Evolutionary conservation across 441 rosid genomes (phyloP), one percentile per base, ranked within the genome.

Genomic region (Gossypium schwendimanii): DNA sequence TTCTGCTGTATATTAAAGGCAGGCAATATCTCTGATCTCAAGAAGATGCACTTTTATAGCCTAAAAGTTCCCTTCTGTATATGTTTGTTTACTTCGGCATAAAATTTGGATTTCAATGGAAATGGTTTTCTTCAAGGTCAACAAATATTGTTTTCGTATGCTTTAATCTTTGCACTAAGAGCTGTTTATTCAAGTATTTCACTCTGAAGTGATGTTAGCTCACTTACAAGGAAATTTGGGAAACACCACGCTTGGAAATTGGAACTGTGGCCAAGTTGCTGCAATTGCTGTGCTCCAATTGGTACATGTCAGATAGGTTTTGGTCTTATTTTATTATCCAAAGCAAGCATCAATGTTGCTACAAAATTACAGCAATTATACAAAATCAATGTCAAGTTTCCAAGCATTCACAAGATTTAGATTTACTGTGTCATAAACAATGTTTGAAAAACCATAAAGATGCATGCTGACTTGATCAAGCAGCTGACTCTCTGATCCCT

Each of bases 1-100:
- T 61, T 69, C 71, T 72, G 67, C 73, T 82, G 89, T 81, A 82
- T 71, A 76, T 72, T 50, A 36, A 58, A 69, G 76, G 81, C 63
- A 65, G 75, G 81, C 73, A 26, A 18, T 41, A 53, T 77, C 49
- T 44, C 49, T 44, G 49, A 44, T 44, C 65, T 74, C 69, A 69
- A 70, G 75, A 72, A 66, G 78, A 69, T 66, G 65, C 65, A 69
- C 53, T 73, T 41, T 39, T 76, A 49, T 18, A 76, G 78, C 78
- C 15, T 23, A 50, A 50, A 23, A 67, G 7, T 47, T 36, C 21
- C 62, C 18, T 33, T 53, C 2, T 33, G 15, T 20, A 2, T 54
- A 69, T 44, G 7, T 69, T 53, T 60, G 66, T 61, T 58, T 36
- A 61, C 23, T 36, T 54, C 14, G 26, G 31, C 72, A 31, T 33